Percentiles rank a stretch among this genome's conserved stretches.
These are phyloP conservation scores for Cantharellus cinnabarinus DNA, from an alignment of 768 basidiomycete genomes.

Conservation along the genomic window DNA sequence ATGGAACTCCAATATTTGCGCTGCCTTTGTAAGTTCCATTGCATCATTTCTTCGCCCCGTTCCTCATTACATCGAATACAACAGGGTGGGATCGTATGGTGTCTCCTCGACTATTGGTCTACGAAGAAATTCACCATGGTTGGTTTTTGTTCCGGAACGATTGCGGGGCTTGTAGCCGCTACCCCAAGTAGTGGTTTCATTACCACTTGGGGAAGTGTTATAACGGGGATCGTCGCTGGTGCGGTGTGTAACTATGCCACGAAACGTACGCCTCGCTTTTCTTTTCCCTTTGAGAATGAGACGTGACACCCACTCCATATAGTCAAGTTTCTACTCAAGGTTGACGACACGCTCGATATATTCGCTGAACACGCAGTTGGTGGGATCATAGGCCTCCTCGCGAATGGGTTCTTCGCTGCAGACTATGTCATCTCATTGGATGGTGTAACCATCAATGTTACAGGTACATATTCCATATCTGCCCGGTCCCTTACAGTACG, in stretches of 20 bases:
- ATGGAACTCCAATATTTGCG: slow-evolving; percentile 77
- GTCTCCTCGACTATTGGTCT: slow-evolving; percentile 46
- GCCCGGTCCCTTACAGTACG: background rate
- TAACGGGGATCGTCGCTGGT: slow-evolving; percentile 56
- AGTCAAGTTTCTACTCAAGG: slow-evolving; percentile 48
- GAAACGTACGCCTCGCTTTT: slow-evolving; percentile 30
- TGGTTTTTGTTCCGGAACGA: slow-evolving; percentile 79
- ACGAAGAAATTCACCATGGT: slow-evolving; percentile 59
- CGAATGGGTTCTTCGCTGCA: slow-evolving; percentile 60
- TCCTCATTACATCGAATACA: background rate
- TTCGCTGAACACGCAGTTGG: slow-evolving; percentile 84
- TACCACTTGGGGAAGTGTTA: slow-evolving; percentile 53
- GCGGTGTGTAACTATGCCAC: slow-evolving; percentile 67
- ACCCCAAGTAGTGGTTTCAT: slow-evolving; percentile 76
- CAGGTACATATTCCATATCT: background rate
- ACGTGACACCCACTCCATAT: background rate
- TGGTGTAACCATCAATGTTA: slow-evolving; percentile 31
- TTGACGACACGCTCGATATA: slow-evolving; percentile 83
- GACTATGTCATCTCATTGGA: slow-evolving; percentile 43
- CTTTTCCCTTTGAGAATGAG: background rate
- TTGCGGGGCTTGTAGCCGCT: slow-evolving; percentile 73
- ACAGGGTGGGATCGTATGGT: slow-evolving; percentile 9
- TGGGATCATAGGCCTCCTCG: slow-evolving; percentile 52
- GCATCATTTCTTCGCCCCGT: slow-evolving; percentile 29
- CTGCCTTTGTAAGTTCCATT: slow-evolving; percentile 57